phyloP scores from a whole-genome alignment of 192 early-diverging fungal genomes.

The Backusella australiensis region DNA sequence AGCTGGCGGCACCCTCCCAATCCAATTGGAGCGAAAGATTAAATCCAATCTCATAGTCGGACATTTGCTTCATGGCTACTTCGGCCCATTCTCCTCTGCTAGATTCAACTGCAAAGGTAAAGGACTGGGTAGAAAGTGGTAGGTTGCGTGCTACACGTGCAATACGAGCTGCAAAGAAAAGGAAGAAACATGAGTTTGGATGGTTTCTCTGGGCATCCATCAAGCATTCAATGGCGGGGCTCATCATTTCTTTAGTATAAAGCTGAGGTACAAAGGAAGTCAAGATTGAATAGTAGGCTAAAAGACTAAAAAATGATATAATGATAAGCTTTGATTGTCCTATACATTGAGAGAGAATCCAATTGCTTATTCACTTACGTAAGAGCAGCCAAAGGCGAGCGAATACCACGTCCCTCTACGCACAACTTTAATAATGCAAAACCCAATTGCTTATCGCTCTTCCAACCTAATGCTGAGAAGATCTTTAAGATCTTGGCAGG shows the following conservation, averaged over 20 bases:
- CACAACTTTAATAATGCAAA: conserved; percentile 49
- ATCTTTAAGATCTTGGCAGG: conserved; percentile 37
- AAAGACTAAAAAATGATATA: conserved; percentile 13
- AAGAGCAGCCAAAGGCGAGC: conserved; percentile 51
- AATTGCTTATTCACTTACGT: conserved; percentile 36
- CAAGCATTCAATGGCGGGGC: conserved; percentile 39
- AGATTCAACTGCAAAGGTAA: conserved; percentile 29
- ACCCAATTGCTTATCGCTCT: conserved; percentile 50
- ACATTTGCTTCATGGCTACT: conserved; percentile 42
- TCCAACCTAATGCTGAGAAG: conserved; percentile 51
- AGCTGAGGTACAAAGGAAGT: conserved; percentile 52
- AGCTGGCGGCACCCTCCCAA: conserved; percentile 39
- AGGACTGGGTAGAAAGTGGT: conserved; percentile 35
- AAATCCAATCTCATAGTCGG: conserved; percentile 51
- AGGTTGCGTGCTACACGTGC: conserved; percentile 38
- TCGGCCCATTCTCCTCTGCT: conserved; percentile 42
- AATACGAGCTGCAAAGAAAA: conserved; percentile 50
- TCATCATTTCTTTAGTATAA: conserved; percentile 40
- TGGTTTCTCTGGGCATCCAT: conserved; percentile 47
- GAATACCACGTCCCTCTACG: conserved; percentile 46
- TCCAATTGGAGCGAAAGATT: conserved; percentile 47
- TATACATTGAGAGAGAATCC: neutral
- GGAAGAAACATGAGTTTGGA: conserved; percentile 52
- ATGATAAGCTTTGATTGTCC: neutral
- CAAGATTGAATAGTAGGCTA: conserved; percentile 50